Conservation (phyloP, 208 protist genomes). For the Phytomonas sp. region DNA sequence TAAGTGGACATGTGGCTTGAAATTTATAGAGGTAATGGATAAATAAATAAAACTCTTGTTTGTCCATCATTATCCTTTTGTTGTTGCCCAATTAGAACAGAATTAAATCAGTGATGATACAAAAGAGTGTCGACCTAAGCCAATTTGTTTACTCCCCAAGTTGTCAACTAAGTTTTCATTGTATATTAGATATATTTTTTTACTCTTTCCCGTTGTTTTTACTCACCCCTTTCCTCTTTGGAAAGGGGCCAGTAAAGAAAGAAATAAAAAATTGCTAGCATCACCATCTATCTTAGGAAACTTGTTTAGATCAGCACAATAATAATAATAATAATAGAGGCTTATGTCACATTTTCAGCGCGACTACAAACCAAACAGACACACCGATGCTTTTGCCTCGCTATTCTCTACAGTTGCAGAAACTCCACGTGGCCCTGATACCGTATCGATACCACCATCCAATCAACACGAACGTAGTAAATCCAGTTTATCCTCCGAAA, state of each 20-base stretch:
- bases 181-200: neutral
- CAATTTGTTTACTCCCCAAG: neutral
- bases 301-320: neutral
- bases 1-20: neutral
- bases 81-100: neutral
- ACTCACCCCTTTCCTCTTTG: neutral
- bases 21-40: neutral
- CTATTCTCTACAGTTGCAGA: neutral
- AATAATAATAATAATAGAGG: neutral
- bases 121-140: neutral
- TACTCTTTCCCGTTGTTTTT: neutral
- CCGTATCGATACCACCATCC: neutral
- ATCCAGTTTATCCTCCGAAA: neutral
- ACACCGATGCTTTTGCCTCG: neutral
- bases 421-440: neutral
- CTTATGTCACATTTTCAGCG: neutral
- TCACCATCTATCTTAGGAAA: neutral
- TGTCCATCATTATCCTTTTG: neutral
- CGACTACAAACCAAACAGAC: neutral
- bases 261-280: neutral
- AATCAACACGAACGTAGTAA: slow-evolving; percentile 2
- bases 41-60: neutral
- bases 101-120: neutral
- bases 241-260: neutral
- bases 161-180: neutral